Conservation (phyloP, 116 monocot genomes). For the Dioscorea cayenensis region DNA sequence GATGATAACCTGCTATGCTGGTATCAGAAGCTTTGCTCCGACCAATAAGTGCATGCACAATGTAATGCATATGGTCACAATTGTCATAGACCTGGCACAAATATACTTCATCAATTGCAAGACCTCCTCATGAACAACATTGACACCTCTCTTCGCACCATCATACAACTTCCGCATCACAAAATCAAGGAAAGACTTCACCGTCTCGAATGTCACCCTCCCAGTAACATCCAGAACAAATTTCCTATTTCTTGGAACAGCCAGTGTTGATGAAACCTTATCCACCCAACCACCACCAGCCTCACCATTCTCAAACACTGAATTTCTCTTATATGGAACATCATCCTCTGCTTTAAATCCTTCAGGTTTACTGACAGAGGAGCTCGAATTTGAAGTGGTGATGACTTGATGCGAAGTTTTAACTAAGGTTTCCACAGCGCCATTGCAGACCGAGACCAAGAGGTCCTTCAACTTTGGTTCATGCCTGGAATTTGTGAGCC, state of each 20-base stretch:
- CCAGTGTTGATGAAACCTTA: slow-evolving; percentile 43
- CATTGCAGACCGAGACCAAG: slow-evolving; percentile 67
- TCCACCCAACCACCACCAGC: slow-evolving; percentile 35
- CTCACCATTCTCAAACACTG: background rate
- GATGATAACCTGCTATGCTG: slow-evolving; percentile 20
- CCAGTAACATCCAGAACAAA: slow-evolving; percentile 77
- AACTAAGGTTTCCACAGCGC: slow-evolving; percentile 86
- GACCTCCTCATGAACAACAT: slow-evolving; percentile 40
- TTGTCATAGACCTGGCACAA: slow-evolving; percentile 52
- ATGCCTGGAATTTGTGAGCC: slow-evolving; percentile 70
- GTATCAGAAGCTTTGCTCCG: slow-evolving; percentile 37
- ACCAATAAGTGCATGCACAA: slow-evolving; percentile 54
- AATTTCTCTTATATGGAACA: background rate
- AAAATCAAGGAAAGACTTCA: slow-evolving; percentile 76
- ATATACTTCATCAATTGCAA: slow-evolving; percentile 45
- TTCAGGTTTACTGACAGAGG: slow-evolving; percentile 1
- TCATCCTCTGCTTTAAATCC: background rate
- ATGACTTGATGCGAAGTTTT: slow-evolving; percentile 65
- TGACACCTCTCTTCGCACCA: slow-evolving; percentile 35
- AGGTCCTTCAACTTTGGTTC: slow-evolving; percentile 73
- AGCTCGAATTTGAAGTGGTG: slow-evolving; percentile 13
- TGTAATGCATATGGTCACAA: slow-evolving; percentile 58
- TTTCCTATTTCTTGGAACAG: slow-evolving; percentile 47
- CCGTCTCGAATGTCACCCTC: slow-evolving; percentile 71
- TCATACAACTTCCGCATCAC: slow-evolving; percentile 30